Conservation (phyloP, 208 protist species). For the Willaertia magna region DNA sequence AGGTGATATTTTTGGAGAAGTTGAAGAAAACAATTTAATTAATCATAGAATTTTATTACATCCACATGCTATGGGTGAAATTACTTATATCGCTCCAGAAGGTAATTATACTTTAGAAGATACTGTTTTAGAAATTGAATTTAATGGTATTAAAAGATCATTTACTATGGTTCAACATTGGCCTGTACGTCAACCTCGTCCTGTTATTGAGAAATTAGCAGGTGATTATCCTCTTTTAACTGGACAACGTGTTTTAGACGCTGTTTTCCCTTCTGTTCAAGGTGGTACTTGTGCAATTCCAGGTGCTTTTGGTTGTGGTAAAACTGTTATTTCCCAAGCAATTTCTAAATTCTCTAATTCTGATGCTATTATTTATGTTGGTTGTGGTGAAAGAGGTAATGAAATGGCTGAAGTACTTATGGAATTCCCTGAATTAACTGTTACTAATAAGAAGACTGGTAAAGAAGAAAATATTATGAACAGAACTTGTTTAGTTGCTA, state of each 20-base stretch:
- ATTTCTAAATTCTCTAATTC: constrained; percentile 99
- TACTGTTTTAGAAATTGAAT: constrained; percentile 65
- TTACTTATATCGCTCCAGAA: constrained; percentile 74
- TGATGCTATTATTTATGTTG: constrained; percentile 99
- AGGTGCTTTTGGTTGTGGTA: constrained; percentile 99
- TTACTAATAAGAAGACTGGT: constrained; percentile 71
- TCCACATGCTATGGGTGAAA: constrained; percentile 65
- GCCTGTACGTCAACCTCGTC: constrained; percentile 87
- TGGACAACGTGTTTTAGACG: constrained; percentile 97
- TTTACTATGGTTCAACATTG: constrained; percentile 90
- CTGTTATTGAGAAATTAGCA: constrained; percentile 83
- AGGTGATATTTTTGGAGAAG: constrained; percentile 90
- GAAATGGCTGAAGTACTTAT: constrained; percentile 99
- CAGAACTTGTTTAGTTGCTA: constrained; percentile 98
- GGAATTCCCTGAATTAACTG: constrained; percentile 95
- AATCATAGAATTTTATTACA: constrained; percentile 93
- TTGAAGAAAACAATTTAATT: constrained; percentile 93
- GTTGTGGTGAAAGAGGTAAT: constrained; percentile 98
- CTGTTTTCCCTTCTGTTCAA: constrained; percentile 95
- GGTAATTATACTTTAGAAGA: constrained; percentile 86
- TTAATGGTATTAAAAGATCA: constrained; percentile 56
- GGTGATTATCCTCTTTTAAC: constrained; percentile 92
- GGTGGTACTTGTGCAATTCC: constrained; percentile 99
- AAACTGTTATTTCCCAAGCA: constrained; percentile 99
- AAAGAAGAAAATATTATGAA: constrained; percentile 97